phyloP scores from a whole-genome alignment of 192 early-diverging fungal genomes.

The Dispira parvispora region DNA sequence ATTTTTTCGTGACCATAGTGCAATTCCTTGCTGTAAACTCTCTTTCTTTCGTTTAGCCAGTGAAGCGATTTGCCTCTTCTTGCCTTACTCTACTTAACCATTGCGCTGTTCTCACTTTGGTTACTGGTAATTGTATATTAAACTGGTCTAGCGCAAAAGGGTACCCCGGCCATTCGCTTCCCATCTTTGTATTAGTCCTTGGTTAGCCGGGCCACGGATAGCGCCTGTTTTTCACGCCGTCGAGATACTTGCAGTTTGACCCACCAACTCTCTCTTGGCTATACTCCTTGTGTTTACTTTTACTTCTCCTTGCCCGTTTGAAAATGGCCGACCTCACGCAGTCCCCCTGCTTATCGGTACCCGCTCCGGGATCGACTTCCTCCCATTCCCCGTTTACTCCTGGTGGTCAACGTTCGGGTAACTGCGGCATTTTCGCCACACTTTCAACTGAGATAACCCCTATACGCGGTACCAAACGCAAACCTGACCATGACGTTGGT shows the following conservation, averaged over 20 bases:
- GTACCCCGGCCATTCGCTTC: too few relatives aligned
- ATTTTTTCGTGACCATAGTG: too few relatives aligned
- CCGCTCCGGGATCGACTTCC: neutral
- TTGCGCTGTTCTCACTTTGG: too few relatives aligned
- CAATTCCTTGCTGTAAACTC: too few relatives aligned
- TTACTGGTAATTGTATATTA: too few relatives aligned
- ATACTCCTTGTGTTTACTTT: neutral
- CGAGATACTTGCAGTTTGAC: neutral
- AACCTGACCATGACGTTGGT: constrained; percentile 22
- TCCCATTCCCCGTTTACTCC: neutral
- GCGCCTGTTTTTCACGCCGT: too few relatives aligned
- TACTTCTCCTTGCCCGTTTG: neutral
- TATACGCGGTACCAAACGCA: constrained; percentile 21
- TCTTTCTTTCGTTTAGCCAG: too few relatives aligned
- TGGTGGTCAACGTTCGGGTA: neutral
- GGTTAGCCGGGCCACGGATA: too few relatives aligned
- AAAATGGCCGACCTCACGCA: constrained; percentile 6
- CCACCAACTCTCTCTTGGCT: neutral
- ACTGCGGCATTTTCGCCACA: constrained; percentile 3
- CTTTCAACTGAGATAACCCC: neutral
- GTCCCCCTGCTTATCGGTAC: constrained; percentile 8
- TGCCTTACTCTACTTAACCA: too few relatives aligned
- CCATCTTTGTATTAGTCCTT: too few relatives aligned
- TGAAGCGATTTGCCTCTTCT: too few relatives aligned
- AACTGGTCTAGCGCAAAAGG: too few relatives aligned